Percentiles rank a stretch among this genome's conserved stretches.
Conservation (phyloP, 2,329 filamentous ascomycete genomes). For the Arthrobotrys entomopaga region DNA sequence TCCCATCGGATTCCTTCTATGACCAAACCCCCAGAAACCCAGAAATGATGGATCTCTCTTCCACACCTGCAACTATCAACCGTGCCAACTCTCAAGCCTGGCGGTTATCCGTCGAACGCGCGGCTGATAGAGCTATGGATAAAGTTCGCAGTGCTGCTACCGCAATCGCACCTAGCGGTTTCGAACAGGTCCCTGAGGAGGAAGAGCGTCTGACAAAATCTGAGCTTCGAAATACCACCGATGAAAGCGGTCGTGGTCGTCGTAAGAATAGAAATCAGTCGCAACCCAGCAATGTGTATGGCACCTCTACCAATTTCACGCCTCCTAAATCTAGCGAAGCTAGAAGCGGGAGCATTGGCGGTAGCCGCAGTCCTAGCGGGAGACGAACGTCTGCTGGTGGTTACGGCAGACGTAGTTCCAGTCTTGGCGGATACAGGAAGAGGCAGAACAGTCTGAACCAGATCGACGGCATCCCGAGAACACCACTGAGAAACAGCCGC, state of each 20-base stretch:
- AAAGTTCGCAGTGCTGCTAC: slow-evolving; percentile 45
- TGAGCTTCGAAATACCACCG: slow-evolving; percentile 41
- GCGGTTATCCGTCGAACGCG: slow-evolving; percentile 52
- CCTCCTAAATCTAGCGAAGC: slow-evolving; percentile 19
- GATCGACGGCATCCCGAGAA: slow-evolving; percentile 44
- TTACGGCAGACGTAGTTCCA: slow-evolving; percentile 43
- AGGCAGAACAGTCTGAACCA: slow-evolving; percentile 44
- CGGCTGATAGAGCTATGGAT: slow-evolving; percentile 49
- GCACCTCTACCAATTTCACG: slow-evolving; percentile 1
- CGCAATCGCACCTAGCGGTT: slow-evolving; percentile 15
- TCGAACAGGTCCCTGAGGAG: slow-evolving; percentile 48
- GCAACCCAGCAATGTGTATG: slow-evolving; percentile 16
- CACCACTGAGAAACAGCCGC: slow-evolving; percentile 37
- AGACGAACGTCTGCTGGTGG: slow-evolving; percentile 33
- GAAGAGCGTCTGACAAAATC: slow-evolving; percentile 48
- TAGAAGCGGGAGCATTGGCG: slow-evolving; percentile 43
- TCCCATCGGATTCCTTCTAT: slow-evolving; percentile 14
- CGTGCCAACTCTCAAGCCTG: slow-evolving; percentile 49
- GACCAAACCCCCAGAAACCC: slow-evolving; percentile 8
- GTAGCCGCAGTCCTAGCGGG: slow-evolving; percentile 46
- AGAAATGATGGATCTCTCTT: slow-evolving; percentile 41
- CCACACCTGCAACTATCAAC: slow-evolving; percentile 37
- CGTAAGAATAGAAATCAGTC: slow-evolving; percentile 46
- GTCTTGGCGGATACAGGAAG: slow-evolving; percentile 47
- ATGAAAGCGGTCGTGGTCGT: slow-evolving; percentile 39